Conservation (phyloP, 1,139 yeast species). For the Taphrina flavorubra region DNA sequence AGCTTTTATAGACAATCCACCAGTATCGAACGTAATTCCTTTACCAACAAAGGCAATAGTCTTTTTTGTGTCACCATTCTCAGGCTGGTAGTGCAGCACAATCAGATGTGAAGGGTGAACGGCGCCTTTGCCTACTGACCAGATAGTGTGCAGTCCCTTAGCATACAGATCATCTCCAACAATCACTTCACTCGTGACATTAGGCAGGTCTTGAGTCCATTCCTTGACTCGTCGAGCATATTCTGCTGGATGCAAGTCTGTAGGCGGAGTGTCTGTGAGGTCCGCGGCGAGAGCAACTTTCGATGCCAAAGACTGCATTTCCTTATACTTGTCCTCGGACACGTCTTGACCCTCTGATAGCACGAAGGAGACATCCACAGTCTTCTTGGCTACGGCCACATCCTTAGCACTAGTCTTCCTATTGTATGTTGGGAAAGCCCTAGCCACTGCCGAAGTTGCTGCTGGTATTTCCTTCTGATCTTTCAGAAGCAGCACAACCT, state of each 20-base stretch:
- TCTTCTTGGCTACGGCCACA: constrained; percentile 14
- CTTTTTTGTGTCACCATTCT: constrained; percentile 13
- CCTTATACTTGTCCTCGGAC: not conserved
- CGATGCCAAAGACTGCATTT: constrained; percentile 11
- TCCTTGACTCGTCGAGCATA: constrained; percentile 13
- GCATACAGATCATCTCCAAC: constrained; percentile 20
- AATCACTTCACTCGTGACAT: constrained; percentile 28
- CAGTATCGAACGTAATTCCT: constrained; percentile 42
- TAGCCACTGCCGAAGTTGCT: constrained; percentile 29
- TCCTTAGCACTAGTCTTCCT: not conserved
- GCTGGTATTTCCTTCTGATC: constrained; percentile 22
- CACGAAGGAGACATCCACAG: constrained; percentile 17
- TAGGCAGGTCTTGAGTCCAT: not conserved
- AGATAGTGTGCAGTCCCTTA: constrained; percentile 19
- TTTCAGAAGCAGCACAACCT: constrained; percentile 25
- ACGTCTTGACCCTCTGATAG: constrained; percentile 20
- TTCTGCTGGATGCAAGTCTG: constrained; percentile 21
- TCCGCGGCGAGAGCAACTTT: constrained; percentile 16
- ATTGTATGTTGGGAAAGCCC: constrained; percentile 29
- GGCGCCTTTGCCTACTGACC: constrained; percentile 35
- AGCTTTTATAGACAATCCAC: constrained; percentile 42
- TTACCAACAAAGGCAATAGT: constrained; percentile 41
- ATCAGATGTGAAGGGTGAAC: constrained; percentile 25
- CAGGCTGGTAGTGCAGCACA: constrained; percentile 21
- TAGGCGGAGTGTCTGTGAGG: constrained; percentile 27